A percentile compares a stretch with the other conserved stretches of the same genome.
Evolutionary conservation across 371 early-diverging fungal genomes (phyloP).

Genomic region (Syncephalis plumigaleata): DNA sequence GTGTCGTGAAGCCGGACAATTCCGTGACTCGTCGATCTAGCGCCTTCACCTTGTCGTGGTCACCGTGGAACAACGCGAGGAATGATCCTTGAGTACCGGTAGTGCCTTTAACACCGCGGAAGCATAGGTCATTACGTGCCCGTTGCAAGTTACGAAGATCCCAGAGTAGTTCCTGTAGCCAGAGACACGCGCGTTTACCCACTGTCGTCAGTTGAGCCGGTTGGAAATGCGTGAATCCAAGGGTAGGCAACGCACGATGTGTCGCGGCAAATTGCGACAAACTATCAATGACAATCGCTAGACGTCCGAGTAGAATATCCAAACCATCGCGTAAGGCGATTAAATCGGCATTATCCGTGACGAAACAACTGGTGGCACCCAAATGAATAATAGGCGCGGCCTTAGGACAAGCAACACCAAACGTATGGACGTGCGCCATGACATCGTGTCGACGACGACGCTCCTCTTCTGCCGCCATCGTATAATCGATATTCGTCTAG

Average conservation of each 20-base stretch:
- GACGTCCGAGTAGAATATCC: slow-evolving; percentile 77
- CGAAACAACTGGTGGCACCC: slow-evolving; percentile 95
- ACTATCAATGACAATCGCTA: slow-evolving; percentile 62
- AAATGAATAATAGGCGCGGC: slow-evolving; percentile 94
- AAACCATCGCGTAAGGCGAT: slow-evolving; percentile 88
- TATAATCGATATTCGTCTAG: slow-evolving; percentile 41
- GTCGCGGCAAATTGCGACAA: slow-evolving; percentile 59
- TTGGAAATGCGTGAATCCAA: slow-evolving; percentile 97
- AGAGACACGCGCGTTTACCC: slow-evolving; percentile 92
- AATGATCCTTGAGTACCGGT: slow-evolving; percentile 98
- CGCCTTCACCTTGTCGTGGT: slow-evolving; percentile 76
- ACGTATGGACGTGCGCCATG: slow-evolving; percentile 96
- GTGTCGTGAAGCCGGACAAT: slow-evolving; percentile 65
- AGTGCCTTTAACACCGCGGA: slow-evolving; percentile 97
- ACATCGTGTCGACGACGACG: slow-evolving; percentile 92
- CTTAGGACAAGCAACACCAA: slow-evolving; percentile 75
- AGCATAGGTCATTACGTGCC: slow-evolving; percentile 69
- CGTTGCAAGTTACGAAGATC: slow-evolving; percentile 88
- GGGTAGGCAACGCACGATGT: slow-evolving; percentile 77
- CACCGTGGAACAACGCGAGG: slow-evolving; percentile 84
- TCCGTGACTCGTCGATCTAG: slow-evolving; percentile 83
- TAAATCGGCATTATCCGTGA: slow-evolving; percentile 93
- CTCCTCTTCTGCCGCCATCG: slow-evolving; percentile 79
- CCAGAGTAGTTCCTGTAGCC: slow-evolving; percentile 91
- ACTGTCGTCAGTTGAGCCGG: slow-evolving; percentile 96